phyloP scores from a whole-genome alignment of 2,329 filamentous ascomycete genomes.

The Zasmidium citrigriseum region DNA sequence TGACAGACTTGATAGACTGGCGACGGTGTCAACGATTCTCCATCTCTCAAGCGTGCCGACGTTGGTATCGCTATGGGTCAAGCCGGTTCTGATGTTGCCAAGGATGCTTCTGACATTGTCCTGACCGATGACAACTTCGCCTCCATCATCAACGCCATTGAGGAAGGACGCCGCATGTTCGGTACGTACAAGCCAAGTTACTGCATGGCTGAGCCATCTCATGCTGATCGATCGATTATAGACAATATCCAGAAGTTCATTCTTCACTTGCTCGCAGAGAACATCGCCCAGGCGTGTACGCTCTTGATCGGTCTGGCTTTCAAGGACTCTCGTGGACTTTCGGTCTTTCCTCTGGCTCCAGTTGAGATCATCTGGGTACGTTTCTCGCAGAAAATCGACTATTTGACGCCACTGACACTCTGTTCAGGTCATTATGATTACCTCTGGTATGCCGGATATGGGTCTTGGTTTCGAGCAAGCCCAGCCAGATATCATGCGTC shows the following conservation, averaged over 20 bases:
- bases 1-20: conserved; percentile 41
- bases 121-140: conserved; percentile 49
- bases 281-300: conserved; percentile 86
- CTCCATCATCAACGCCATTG: conserved; percentile 48
- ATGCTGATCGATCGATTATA: too few species aligned
- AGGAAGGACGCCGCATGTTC: conserved; percentile 66
- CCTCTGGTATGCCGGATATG: conserved; percentile 83
- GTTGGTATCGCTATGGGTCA: conserved; percentile 50
- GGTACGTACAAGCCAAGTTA: too few species aligned
- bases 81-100: conserved; percentile 46
- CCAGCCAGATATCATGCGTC: conserved; percentile 73
- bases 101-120: conserved; percentile 48
- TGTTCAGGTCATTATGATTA: conserved; percentile 86
- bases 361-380: conserved; percentile 74
- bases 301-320: conserved; percentile 81
- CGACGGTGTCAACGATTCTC: conserved; percentile 49
- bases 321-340: conserved; percentile 69
- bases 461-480: conserved; percentile 80
- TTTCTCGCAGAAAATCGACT: too few species aligned
- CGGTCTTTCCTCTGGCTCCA: conserved; percentile 82
- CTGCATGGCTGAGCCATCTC: too few species aligned
- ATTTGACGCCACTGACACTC: too few species aligned
- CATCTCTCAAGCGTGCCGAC: conserved; percentile 47
- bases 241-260: conserved; percentile 90
- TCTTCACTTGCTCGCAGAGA: conserved; percentile 87